Conservation (phyloP, 2,329 filamentous ascomycete species). For the Periconia digitata region DNA sequence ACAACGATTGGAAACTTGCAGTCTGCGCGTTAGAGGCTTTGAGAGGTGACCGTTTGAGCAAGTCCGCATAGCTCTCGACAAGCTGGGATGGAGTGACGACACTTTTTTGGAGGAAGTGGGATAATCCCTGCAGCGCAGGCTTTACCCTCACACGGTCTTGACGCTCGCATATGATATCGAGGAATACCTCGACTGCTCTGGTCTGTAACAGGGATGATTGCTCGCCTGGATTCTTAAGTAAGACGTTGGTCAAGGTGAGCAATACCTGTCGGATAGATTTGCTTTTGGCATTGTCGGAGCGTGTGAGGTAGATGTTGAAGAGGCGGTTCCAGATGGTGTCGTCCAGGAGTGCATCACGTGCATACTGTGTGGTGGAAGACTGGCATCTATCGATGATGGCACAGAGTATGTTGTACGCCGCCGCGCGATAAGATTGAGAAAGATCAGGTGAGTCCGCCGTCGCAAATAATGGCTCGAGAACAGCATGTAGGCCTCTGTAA, state of each 20-base stretch:
- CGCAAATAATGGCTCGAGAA: slow-evolving; percentile 33
- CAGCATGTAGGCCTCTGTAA: slow-evolving; percentile 30
- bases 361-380: slow-evolving; percentile 27
- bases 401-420: slow-evolving; percentile 51
- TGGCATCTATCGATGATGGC: slow-evolving; percentile 46
- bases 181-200: slow-evolving; percentile 44
- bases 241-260: slow-evolving; percentile 39
- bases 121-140: slow-evolving; percentile 67
- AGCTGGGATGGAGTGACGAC: slow-evolving; percentile 49
- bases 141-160: slow-evolving; percentile 67
- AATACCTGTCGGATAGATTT: slow-evolving; percentile 53
- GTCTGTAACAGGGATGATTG: slow-evolving; percentile 27
- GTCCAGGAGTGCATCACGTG: slow-evolving; percentile 35
- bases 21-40: not conserved
- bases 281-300: slow-evolving; percentile 47
- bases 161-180: slow-evolving; percentile 62
- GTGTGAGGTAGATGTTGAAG: slow-evolving; percentile 46
- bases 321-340: slow-evolving; percentile 42
- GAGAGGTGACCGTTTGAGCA: slow-evolving; percentile 10
- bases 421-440: slow-evolving; percentile 45
- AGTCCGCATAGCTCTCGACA: slow-evolving; percentile 43
- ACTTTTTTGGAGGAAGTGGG: slow-evolving; percentile 65
- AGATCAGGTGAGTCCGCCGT: slow-evolving; percentile 36
- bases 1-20: slow-evolving; percentile 20
- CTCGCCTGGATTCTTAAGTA: slow-evolving; percentile 31